Evolutionary conservation across 257 asterid genomes (phyloP), one percentile per base, ranked within the genome.

Genomic region (Solanum raphanifolium): DNA sequence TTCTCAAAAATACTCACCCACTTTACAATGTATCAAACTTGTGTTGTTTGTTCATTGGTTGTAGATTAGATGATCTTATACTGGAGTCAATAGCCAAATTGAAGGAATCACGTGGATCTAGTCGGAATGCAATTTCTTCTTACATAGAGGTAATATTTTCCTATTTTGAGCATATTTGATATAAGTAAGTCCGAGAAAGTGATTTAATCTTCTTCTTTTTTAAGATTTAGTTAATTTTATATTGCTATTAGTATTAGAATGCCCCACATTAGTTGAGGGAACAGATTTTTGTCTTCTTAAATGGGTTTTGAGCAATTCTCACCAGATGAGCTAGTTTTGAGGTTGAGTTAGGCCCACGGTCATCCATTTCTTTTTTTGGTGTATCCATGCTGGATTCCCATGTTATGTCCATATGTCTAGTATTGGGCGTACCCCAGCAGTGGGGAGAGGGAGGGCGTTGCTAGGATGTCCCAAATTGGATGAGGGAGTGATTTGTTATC

Each of bases 31-130:
- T 9, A 79, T 21, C 27, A 46, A 43, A 27, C 85, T 27, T 43
- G 27, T 79, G 85, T 8, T 82, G 41, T n/a, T 82, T 85, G 38
- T 73, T 83, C 81, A 55, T n/a, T 91, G 68, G 86, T 85, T 92
- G 83, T 71, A 98, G 99, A 93, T 62, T 96, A 92, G 98, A 94
- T 69, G 95, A 93, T 88, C 89, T 92, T 89, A 91, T 98, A 87
- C 36, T 98, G 93, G 99, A 98, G 93, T 98, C 98, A 85, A 90
- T 98, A 86, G 88, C 89, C 75, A 92, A 94, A 94, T 91, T 98
- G 92, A 98, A 98, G 93, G 99, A 95, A 89, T 98, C 99, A 23
- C 97, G 94, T 78, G 99, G 99, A 86, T 94, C 99, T 87, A 91
- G 92, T 91, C 94, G 95, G 69, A 88, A 87, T 88, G 89, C 94